These are phyloP conservation scores for Aspergillus awamori DNA, from an alignment of 2,329 filamentous ascomycete species.

Conservation along the genomic window DNA sequence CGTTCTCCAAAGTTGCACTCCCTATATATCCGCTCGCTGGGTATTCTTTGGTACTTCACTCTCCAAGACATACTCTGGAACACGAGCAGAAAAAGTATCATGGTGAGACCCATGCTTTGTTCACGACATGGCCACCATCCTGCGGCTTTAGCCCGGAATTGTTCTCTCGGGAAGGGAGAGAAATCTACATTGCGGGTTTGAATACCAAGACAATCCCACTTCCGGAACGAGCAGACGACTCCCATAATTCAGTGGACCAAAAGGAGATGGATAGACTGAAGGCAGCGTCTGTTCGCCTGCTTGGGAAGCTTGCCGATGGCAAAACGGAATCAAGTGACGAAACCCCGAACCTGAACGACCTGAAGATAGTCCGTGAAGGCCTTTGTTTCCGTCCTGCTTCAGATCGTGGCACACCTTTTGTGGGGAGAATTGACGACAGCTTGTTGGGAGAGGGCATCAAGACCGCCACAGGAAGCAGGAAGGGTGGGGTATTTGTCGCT, in stretches of 20 bases:
- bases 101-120: conserved; percentile 67
- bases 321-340: conserved; percentile 22
- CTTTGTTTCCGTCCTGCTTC: conserved; percentile 76
- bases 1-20: conserved; percentile 54
- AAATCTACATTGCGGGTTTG: conserved; percentile 74
- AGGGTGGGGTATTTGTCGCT: conserved; percentile 68
- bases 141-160: conserved; percentile 69
- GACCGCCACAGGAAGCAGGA: background rate
- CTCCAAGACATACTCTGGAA: conserved; percentile 51
- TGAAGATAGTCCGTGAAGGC: conserved; percentile 66
- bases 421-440: conserved; percentile 60
- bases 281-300: conserved; percentile 36
- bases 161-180: conserved; percentile 66
- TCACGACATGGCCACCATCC: conserved; percentile 58
- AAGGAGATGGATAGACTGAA: conserved; percentile 42
- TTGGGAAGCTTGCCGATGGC: conserved; percentile 32
- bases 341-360: conserved; percentile 48
- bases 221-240: conserved; percentile 54
- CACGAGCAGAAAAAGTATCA: conserved; percentile 41
- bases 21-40: conserved; percentile 68
- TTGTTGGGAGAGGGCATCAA: conserved; percentile 59
- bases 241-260: conserved; percentile 45
- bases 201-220: conserved; percentile 65
- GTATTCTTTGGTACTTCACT: conserved; percentile 69
- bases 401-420: conserved; percentile 63